These are phyloP conservation scores for Pichia norvegensis DNA, from an alignment of 1,139 yeast species.

Conservation along the genomic window DNA sequence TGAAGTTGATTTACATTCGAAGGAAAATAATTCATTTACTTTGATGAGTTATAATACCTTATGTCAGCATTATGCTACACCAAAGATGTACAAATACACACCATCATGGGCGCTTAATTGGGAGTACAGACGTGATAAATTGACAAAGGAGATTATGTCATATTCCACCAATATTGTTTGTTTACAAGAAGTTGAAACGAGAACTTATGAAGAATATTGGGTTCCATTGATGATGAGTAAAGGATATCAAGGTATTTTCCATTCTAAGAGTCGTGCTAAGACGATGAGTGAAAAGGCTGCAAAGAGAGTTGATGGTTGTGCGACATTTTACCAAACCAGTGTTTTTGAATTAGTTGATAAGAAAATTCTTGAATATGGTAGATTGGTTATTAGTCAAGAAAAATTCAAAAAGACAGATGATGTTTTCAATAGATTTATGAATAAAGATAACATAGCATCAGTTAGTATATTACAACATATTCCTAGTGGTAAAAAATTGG, in stretches of 20 bases:
- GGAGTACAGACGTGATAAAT: conserved; percentile 78
- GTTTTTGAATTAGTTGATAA: conserved; percentile 67
- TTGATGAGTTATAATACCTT: conserved; percentile 82
- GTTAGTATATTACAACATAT: conserved; percentile 70
- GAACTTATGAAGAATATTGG: conserved; percentile 83
- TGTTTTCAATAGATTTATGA: conserved; percentile 91
- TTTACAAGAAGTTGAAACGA: conserved; percentile 91
- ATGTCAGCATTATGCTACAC: conserved; percentile 93
- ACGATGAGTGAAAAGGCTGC: conserved; percentile 81
- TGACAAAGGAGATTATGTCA: conserved; percentile 63
- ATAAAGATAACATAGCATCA: conserved; percentile 87
- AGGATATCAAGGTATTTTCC: conserved; percentile 79
- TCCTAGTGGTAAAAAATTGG: conserved; percentile 61
- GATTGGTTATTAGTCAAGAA: conserved; percentile 80
- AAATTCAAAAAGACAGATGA: conserved; percentile 91
- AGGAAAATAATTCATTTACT: conserved; percentile 44
- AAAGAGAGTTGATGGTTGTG: conserved; percentile 95
- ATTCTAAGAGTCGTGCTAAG: conserved; percentile 85
- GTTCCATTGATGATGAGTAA: conserved; percentile 58
- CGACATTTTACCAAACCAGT: conserved; percentile 67
- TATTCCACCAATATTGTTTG: conserved; percentile 73
- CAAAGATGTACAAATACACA: conserved; percentile 85
- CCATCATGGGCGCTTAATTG: conserved; percentile 96
- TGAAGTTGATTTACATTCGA: conserved; percentile 23
- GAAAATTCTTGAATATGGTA: conserved; percentile 75